phyloP scores from a whole-genome alignment of 1,284 basidiomycete genomes.

The Ceratobasidium sp. region DNA sequence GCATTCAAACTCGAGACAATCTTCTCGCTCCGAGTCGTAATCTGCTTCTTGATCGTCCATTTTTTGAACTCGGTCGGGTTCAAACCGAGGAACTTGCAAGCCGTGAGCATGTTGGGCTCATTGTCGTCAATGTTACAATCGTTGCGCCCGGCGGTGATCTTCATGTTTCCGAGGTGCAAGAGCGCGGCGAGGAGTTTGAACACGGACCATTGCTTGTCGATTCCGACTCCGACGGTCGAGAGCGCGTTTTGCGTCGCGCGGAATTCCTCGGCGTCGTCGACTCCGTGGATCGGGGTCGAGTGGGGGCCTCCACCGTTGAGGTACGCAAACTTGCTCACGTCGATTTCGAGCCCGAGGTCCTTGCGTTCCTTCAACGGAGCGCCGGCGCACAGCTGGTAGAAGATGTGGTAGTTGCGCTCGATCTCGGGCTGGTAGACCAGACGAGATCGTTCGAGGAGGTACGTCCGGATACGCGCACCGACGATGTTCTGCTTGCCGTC shows the following conservation, averaged over 20 bases:
- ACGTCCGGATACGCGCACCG: slow-evolving; percentile 96
- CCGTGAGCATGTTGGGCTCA: slow-evolving; percentile 80
- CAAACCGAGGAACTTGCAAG: slow-evolving; percentile 90
- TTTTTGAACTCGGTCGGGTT: slow-evolving; percentile 95
- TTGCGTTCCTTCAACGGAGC: slow-evolving; percentile 95
- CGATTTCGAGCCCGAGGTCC: slow-evolving; percentile 87
- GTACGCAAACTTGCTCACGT: slow-evolving; percentile 89
- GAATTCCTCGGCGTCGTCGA: slow-evolving; percentile 97
- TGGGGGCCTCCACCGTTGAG: slow-evolving; percentile 90
- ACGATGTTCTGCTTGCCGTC: slow-evolving; percentile 96
- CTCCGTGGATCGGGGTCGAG: slow-evolving; percentile 85
- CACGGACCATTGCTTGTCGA: slow-evolving; percentile 98
- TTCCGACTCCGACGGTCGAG: slow-evolving; percentile 94
- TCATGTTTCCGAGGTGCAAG: slow-evolving; percentile 96
- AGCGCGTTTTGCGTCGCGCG: slow-evolving; percentile 91
- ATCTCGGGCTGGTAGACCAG: slow-evolving; percentile 97
- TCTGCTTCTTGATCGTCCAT: slow-evolving; percentile 98
- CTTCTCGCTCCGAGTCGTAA: slow-evolving; percentile 93
- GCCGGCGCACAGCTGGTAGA: slow-evolving; percentile 98
- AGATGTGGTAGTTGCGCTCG: slow-evolving; percentile 99
- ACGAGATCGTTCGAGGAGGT: slow-evolving; percentile 94
- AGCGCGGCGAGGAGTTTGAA: slow-evolving; percentile 93
- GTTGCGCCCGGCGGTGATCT: slow-evolving; percentile 79
- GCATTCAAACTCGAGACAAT: slow-evolving; percentile 88
- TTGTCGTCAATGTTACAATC: slow-evolving; percentile 88